Percentiles rank a stretch among this genome's conserved stretches.
These are phyloP conservation scores for Tolypocladium paradoxum DNA, from an alignment of 2,329 filamentous ascomycete species.

Conservation along the genomic window DNA sequence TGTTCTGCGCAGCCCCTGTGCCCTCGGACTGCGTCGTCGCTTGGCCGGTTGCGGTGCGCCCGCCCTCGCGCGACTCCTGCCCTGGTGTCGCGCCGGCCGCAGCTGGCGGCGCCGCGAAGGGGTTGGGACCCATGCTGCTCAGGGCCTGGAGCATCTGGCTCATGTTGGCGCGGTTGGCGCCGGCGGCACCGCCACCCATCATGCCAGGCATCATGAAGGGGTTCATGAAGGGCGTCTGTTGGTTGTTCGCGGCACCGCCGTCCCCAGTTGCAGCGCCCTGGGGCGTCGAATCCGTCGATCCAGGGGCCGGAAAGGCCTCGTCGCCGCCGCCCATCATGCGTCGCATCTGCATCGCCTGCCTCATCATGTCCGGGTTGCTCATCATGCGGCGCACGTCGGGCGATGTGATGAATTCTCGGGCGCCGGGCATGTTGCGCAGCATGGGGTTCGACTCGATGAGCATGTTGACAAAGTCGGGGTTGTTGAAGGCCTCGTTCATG, in stretches of 20 bases:
- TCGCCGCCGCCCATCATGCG: constrained; percentile 51
- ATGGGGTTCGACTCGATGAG: constrained; percentile 88
- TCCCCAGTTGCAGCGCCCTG: constrained; percentile 24
- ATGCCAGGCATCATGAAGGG: constrained; percentile 18
- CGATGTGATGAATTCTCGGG: constrained; percentile 76
- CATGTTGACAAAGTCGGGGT: constrained; percentile 89
- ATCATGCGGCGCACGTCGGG: constrained; percentile 87
- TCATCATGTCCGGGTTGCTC: constrained; percentile 77
- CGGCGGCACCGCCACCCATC: constrained; percentile 10
- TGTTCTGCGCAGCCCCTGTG: constrained; percentile 12
- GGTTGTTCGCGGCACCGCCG: constrained; percentile 16
- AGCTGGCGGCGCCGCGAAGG: constrained; percentile 19
- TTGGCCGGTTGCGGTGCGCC: constrained; percentile 10
- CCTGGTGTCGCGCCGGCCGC: constrained; percentile 12
- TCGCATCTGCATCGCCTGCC: constrained; percentile 75
- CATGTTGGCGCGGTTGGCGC: constrained; percentile 9
- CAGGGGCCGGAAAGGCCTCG: constrained; percentile 74
- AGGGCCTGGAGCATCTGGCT: constrained; percentile 18
- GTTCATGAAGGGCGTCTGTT: constrained; percentile 33
- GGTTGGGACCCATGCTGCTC: constrained; percentile 19
- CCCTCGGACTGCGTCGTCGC: constrained; percentile 10
- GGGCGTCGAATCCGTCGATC: constrained; percentile 80
- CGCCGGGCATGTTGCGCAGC: constrained; percentile 61
- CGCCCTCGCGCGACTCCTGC: constrained; percentile 12
- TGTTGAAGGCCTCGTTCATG: constrained; percentile 91